Conservation (phyloP, 768 basidiomycete genomes). For the Termitomyces titanicus region DNA sequence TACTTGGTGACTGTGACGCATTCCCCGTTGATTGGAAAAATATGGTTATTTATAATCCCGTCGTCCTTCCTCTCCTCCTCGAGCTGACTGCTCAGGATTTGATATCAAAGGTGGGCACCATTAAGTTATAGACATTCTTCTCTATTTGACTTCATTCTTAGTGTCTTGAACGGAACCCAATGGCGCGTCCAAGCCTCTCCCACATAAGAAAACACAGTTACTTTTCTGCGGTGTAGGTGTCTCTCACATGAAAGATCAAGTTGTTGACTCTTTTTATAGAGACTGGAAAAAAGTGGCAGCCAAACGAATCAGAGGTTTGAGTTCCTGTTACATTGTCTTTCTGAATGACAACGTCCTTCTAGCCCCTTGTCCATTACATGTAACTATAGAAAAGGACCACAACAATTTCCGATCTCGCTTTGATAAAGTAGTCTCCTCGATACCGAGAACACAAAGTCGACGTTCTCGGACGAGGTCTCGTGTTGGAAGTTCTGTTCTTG, state of each 20-base stretch:
- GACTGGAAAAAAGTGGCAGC: slow-evolving; percentile 36
- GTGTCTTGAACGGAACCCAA: slow-evolving; percentile 58
- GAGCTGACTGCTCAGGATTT: slow-evolving; percentile 37
- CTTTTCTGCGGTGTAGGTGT: slow-evolving; percentile 44
- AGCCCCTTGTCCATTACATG: slow-evolving; percentile 5
- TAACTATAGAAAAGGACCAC: not conserved
- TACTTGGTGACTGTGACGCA: slow-evolving; percentile 3
- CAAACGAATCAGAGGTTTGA: slow-evolving; percentile 26
- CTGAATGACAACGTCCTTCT: not conserved
- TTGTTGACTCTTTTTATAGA: slow-evolving; percentile 20
- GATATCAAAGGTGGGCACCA: slow-evolving; percentile 37
- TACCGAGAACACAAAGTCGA: not conserved
- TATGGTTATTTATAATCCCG: slow-evolving; percentile 28
- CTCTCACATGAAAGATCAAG: slow-evolving; percentile 1
- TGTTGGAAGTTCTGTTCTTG: not conserved
- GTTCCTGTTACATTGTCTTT: not conserved
- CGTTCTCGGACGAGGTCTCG: slow-evolving; percentile 1
- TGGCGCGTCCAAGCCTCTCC: slow-evolving; percentile 36
- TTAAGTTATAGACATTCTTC: not conserved
- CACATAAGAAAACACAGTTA: slow-evolving; percentile 45
- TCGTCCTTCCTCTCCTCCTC: slow-evolving; percentile 25
- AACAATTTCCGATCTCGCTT: slow-evolving; percentile 1
- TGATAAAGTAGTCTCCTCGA: not conserved
- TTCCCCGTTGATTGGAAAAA: slow-evolving; percentile 27
- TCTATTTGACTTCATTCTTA: slow-evolving; percentile 17